phyloP scores from a whole-genome alignment of 176 grass and related monocot species.

The Oryza nivara region DNA sequence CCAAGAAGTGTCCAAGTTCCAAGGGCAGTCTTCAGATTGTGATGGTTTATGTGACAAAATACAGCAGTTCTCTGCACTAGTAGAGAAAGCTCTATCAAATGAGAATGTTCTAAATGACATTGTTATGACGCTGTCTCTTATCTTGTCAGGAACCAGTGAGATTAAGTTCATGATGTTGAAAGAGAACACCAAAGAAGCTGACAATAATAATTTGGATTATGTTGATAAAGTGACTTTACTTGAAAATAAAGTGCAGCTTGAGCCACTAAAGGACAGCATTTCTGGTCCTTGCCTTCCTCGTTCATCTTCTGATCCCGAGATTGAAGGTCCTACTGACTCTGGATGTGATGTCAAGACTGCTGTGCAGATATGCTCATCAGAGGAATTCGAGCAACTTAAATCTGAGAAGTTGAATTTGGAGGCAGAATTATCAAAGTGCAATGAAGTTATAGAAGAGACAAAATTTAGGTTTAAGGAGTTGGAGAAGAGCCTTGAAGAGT shows the following conservation, averaged over 20 bases:
- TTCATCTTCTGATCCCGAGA: constrained; percentile 66
- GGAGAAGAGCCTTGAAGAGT: constrained; percentile 65
- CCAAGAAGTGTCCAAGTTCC: constrained; percentile 65
- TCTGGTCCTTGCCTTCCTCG: constrained; percentile 48
- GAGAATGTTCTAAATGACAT: constrained; percentile 60
- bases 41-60: constrained; percentile 65
- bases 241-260: constrained; percentile 87
- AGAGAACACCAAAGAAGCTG: constrained; percentile 63
- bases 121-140: constrained; percentile 57
- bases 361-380: constrained; percentile 41
- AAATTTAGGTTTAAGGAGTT: constrained; percentile 65
- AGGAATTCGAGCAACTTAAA: constrained; percentile 80
- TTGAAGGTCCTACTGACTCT: constrained; percentile 57
- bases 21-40: constrained; percentile 59
- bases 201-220: constrained; percentile 88
- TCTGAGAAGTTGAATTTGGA: constrained; percentile 69
- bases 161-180: constrained; percentile 60
- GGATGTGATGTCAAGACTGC: constrained; percentile 52
- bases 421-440: constrained; percentile 68
- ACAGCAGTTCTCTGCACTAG: constrained; percentile 62
- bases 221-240: constrained; percentile 98
- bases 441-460: constrained; percentile 66
- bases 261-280: constrained; percentile 48
- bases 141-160: constrained; percentile 75
- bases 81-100: constrained; percentile 67